phyloP scores from a whole-genome alignment of 331 rosid species.

The Quercus lobata region DNA sequence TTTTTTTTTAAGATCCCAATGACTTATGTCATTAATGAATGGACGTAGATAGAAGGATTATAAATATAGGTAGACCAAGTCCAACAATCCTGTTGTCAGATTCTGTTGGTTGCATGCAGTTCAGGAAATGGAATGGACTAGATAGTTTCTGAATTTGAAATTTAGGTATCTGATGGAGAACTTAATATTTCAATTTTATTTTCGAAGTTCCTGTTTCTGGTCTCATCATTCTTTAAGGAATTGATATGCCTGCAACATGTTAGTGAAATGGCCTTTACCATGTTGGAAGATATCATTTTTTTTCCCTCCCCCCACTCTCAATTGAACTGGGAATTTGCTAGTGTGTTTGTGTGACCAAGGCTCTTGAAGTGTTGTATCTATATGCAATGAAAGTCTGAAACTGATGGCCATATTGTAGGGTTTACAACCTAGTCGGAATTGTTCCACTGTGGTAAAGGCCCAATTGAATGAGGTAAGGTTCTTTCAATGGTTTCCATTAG shows the following conservation, averaged over 20 bases:
- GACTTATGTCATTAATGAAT: not conserved
- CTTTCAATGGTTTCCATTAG: conserved; percentile 8
- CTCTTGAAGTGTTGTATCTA: not conserved
- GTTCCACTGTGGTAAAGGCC: conserved; percentile 39
- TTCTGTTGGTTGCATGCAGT: not conserved
- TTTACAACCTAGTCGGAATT: conserved; percentile 20
- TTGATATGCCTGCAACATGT: not conserved
- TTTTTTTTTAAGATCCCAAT: not conserved
- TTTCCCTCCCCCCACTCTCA: no score
- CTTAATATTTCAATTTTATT: not conserved
- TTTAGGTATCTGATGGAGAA: not conserved
- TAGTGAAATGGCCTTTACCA: not conserved
- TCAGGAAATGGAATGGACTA: not conserved
- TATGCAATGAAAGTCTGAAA: not conserved
- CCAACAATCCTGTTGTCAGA: not conserved
- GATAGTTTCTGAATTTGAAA: not conserved
- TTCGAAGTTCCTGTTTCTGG: not conserved
- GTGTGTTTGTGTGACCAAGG: not conserved
- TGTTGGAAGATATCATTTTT: not conserved
- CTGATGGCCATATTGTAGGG: conserved; percentile 26
- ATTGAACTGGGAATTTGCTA: no score
- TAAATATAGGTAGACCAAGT: not conserved
- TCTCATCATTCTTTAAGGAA: not conserved
- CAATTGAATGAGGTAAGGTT: conserved; percentile 49
- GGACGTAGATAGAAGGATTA: not conserved